phyloP scores from a whole-genome alignment of 352 stramenopile genomes.

The Thalassiosira mediterranea region DNA sequence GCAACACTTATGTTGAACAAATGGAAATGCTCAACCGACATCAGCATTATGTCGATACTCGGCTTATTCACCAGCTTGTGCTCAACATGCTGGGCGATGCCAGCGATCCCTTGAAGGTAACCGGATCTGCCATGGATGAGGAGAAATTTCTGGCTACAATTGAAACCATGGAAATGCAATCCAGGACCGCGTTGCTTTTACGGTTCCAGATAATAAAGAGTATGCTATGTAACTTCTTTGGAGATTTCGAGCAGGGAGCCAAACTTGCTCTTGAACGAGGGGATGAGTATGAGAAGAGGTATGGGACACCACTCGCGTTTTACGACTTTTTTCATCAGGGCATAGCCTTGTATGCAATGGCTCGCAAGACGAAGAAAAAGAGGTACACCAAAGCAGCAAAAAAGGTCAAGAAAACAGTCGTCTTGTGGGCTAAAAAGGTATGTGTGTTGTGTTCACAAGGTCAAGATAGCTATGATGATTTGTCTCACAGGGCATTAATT shows the following conservation, averaged over 20 bases:
- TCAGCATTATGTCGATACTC: neutral
- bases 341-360: conserved; percentile 20
- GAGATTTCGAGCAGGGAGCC: conserved; percentile 15
- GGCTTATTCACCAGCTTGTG: neutral
- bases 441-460: no score
- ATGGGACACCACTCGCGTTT: conserved; percentile 2
- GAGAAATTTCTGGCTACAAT: conserved; percentile 2
- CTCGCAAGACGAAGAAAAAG: conserved; percentile 21
- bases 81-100: conserved; percentile 3
- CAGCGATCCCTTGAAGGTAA: neutral
- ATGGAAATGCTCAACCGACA: neutral
- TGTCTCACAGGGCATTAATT: no score
- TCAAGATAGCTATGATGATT: no score
- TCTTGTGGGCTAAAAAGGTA: conserved; percentile 7
- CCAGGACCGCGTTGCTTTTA: neutral
- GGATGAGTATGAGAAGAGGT: conserved; percentile 8
- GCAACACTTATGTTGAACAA: conserved; percentile 8
- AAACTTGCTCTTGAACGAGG: conserved; percentile 16
- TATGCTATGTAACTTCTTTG: conserved; percentile 21
- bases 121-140: neutral
- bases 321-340: conserved; percentile 15
- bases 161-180: neutral
- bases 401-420: conserved; percentile 10
- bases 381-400: conserved; percentile 24
- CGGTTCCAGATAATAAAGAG: conserved; percentile 2